phyloP scores from a whole-genome alignment of 192 early-diverging fungal genomes.

The Spinellus fusiger region DNA sequence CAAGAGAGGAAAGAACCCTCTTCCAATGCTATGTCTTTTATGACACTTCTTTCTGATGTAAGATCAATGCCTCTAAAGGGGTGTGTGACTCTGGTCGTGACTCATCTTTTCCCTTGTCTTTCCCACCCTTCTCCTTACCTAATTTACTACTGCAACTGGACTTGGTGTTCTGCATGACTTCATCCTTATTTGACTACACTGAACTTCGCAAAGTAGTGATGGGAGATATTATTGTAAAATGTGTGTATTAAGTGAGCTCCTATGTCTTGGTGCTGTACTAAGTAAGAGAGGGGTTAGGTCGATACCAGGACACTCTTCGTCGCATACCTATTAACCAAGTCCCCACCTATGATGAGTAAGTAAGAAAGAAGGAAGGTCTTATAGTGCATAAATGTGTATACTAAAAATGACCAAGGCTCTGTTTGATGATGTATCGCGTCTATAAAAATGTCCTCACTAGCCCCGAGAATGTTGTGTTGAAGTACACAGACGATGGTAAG shows the following conservation, averaged over 20 bases:
- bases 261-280: not conserved
- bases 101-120: too few relatives aligned
- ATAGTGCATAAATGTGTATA: too few relatives aligned
- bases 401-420: too few relatives aligned
- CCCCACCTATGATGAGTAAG: slow-evolving; percentile 43
- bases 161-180: too few relatives aligned
- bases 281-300: slow-evolving; percentile 21
- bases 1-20: too few relatives aligned
- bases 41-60: too few relatives aligned
- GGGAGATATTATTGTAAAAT: slow-evolving; percentile 35
- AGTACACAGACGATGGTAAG: slow-evolving; percentile 45
- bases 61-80: too few relatives aligned
- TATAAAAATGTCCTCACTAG: slow-evolving; percentile 29
- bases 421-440: slow-evolving; percentile 43
- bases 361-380: too few relatives aligned
- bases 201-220: slow-evolving; percentile 29
- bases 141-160: too few relatives aligned
- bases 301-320: slow-evolving; percentile 37
- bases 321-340: slow-evolving; percentile 43
- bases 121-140: too few relatives aligned
- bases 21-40: too few relatives aligned
- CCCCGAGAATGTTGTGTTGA: slow-evolving; percentile 36
- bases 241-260: slow-evolving; percentile 9
- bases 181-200: slow-evolving; percentile 23
- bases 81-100: too few relatives aligned